phyloP scores from a whole-genome alignment of 768 basidiomycete genomes.

The Rhodocollybia butyracea region DNA sequence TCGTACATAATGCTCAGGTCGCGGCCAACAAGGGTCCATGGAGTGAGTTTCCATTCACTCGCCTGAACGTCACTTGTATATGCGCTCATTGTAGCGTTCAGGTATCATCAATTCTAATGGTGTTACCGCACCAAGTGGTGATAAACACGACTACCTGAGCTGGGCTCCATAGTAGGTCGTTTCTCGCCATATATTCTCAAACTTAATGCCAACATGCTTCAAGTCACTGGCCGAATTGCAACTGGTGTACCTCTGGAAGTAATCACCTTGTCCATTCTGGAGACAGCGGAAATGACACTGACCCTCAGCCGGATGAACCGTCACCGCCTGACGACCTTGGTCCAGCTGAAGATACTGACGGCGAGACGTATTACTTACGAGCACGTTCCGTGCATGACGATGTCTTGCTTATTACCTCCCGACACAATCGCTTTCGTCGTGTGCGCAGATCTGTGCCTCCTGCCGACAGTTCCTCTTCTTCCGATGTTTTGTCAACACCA shows the following conservation, averaged over 20 bases:
- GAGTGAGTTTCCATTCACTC: conserved; percentile 24
- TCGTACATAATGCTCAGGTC: conserved; percentile 33
- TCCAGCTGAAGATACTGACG: conserved; percentile 1
- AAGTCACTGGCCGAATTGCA: conserved; percentile 55
- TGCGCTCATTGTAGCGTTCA: conserved; percentile 17
- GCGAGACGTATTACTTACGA: background rate
- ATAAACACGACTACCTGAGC: conserved; percentile 49
- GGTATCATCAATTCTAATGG: conserved; percentile 37
- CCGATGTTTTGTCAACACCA: background rate
- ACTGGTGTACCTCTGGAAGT: conserved; percentile 38
- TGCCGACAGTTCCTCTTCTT: background rate
- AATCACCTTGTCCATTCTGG: conserved; percentile 22
- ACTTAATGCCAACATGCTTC: background rate
- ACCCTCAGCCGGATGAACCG: conserved; percentile 15
- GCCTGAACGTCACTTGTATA: background rate
- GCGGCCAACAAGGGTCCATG: conserved; percentile 36
- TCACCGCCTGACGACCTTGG: conserved; percentile 8
- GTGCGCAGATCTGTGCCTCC: conserved; percentile 6
- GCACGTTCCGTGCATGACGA: background rate
- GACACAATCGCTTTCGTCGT: conserved; percentile 9
- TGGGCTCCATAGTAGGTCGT: conserved; percentile 54
- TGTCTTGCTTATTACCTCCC: background rate
- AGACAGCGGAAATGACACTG: background rate
- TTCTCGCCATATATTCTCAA: background rate
- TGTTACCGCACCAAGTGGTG: conserved; percentile 31